Percentiles rank a stretch among this genome's conserved stretches.
Conservation (phyloP, 2,329 filamentous ascomycete genomes). For the Teratosphaeria zuluensis region DNA sequence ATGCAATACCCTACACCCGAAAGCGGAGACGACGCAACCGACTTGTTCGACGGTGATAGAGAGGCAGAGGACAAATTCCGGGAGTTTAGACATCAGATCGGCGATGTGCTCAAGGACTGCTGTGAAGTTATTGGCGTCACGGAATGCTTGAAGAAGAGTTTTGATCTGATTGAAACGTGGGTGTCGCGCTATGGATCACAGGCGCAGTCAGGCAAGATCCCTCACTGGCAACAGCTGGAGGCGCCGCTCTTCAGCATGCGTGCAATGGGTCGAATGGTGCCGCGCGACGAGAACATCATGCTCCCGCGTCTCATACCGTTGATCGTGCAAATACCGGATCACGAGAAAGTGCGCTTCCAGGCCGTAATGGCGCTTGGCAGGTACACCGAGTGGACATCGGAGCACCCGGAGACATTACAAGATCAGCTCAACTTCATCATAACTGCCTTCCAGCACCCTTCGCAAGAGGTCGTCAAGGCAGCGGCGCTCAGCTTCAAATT, state of each 20-base stretch:
- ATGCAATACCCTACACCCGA: slow-evolving; percentile 78
- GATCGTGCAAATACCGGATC: slow-evolving; percentile 85
- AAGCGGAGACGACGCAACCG: slow-evolving; percentile 56
- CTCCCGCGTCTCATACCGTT: slow-evolving; percentile 86
- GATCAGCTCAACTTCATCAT: slow-evolving; percentile 94
- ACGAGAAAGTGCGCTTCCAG: slow-evolving; percentile 97
- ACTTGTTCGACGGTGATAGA: slow-evolving; percentile 90
- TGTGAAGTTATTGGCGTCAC: slow-evolving; percentile 93
- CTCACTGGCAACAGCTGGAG: slow-evolving; percentile 93
- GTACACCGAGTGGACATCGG: slow-evolving; percentile 96
- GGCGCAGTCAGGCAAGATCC: slow-evolving; percentile 64
- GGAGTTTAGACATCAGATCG: slow-evolving; percentile 94
- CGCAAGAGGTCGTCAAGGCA: slow-evolving; percentile 82
- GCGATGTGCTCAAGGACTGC: slow-evolving; percentile 91
- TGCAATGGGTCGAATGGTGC: slow-evolving; percentile 93
- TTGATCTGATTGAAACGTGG: slow-evolving; percentile 78
- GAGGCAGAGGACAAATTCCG: slow-evolving; percentile 96
- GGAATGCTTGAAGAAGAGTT: slow-evolving; percentile 82
- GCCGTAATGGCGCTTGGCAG: slow-evolving; percentile 94
- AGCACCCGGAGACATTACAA: slow-evolving; percentile 85
- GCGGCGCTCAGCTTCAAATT: slow-evolving; percentile 93
- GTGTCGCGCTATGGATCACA: slow-evolving; percentile 71
- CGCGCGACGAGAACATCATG: slow-evolving; percentile 75
- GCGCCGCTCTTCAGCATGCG: slow-evolving; percentile 91
- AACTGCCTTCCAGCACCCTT: slow-evolving; percentile 78